phyloP scores from a whole-genome alignment of 1,139 yeast species.

The Suhomyces bolitotheri region DNA sequence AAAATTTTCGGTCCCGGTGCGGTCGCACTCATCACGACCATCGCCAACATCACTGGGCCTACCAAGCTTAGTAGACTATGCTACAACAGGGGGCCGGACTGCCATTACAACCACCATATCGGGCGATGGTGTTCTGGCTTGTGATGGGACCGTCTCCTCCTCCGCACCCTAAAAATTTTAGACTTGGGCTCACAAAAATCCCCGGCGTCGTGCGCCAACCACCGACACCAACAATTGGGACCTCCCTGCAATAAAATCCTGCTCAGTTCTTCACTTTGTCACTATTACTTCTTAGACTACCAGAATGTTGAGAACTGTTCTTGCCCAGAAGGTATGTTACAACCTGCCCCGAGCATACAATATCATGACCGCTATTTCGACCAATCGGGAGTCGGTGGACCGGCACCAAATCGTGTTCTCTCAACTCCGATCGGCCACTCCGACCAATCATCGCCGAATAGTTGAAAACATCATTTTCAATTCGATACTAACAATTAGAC shows the following conservation, averaged over 20 bases:
- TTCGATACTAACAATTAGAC: conserved; percentile 21
- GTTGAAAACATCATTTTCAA: neutral
- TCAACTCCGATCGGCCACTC: neutral
- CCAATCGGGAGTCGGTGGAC: neutral
- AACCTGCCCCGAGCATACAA: neutral
- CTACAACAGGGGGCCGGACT: no score
- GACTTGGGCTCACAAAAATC: conserved; percentile 1
- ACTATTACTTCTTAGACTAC: conserved; percentile 6
- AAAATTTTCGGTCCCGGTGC: conserved; percentile 13
- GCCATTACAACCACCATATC: no score
- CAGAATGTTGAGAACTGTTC: conserved; percentile 29
- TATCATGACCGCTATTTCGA: neutral
- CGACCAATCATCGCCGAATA: neutral
- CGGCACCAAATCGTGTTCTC: neutral
- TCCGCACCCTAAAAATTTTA: conserved; percentile 10
- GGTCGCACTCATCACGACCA: no score
- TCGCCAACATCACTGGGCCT: no score
- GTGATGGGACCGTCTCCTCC: no score
- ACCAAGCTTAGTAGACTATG: no score
- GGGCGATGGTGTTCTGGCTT: neutral
- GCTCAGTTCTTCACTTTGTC: conserved; percentile 11
- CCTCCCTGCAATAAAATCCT: conserved; percentile 12
- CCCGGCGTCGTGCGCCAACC: conserved; percentile 12
- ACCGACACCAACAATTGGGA: conserved; percentile 9
- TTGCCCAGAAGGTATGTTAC: conserved; percentile 30